Base-by-base conservation (phyloP, 2,329 filamentous ascomycete genomes). In the Arthrobotrys sinensis region DNA sequence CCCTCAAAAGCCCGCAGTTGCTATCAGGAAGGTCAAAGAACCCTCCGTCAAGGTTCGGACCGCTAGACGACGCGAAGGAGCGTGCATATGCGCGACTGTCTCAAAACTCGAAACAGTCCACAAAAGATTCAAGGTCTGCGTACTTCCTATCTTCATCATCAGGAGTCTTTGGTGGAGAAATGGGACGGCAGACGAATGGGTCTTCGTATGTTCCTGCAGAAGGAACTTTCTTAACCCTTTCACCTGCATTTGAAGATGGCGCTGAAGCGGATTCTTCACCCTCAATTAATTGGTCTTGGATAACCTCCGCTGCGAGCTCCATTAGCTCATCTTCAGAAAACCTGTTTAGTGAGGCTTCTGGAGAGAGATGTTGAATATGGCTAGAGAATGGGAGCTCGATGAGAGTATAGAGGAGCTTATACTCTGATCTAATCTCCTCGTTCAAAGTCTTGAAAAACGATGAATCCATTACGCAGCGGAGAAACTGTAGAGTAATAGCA, bases 121-220 rank as follows among this genome's bases (percentile, higher is more conserved):
- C 48, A 50, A 62, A 71, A 5, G 53, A 55, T 5, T 71, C 73
- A 14, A 45, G 21, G 10, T 76, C 46, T 50, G 48, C 55, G 8
- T 65, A 57, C n/a, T 65, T 69, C 19, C 72, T 60, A 48, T 70
- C 73, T 12, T 71, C 48, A 3, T 70, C 73, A 38, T 77, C 73
- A 16, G 73, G 73, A 10, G 73, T 77, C 60, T 77, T 77, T 24
- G 73, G 73, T 46, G 73, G 73, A 5, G 73, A 77, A 21, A 77
- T 43, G 0, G 73, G 73, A 2, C 73, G 73, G 24, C 50, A 36
- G 28, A 71, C 48, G 40, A 70, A 77, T 38, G 40, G 65, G 24
- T 71, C 73, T 11, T 43, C 16, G 45, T 52, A 69, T 28, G 32
- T 19, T 57, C 52, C 52, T 38, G 52, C 32, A 57, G 16, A 21